phyloP scores from a whole-genome alignment of 345 rosid genomes.

The Gossypium stocksii region DNA sequence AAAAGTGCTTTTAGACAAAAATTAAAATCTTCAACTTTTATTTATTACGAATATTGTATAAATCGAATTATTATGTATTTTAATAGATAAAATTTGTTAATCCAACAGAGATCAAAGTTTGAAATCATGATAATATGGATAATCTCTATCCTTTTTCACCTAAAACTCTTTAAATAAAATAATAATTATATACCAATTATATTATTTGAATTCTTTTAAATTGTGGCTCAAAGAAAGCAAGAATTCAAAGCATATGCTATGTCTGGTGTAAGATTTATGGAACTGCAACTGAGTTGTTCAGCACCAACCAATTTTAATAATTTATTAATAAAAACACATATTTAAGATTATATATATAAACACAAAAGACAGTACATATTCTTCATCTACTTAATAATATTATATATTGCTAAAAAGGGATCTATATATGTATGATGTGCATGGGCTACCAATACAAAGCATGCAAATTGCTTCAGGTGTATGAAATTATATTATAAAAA shows the following conservation, averaged over 20 bases:
- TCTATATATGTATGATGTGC: slow-evolving; percentile 3
- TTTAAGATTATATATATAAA: neutral
- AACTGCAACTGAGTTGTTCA: slow-evolving; percentile 22
- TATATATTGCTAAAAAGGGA: neutral
- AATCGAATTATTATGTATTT: no score
- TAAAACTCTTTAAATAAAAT: no score
- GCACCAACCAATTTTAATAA: slow-evolving; percentile 22
- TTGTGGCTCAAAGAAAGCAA: neutral
- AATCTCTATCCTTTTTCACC: no score
- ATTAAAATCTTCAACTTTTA: no score
- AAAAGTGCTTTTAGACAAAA: no score
- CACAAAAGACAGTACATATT: neutral
- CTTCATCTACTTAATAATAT: neutral
- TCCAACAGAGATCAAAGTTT: no score
- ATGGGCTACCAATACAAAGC: slow-evolving; percentile 8
- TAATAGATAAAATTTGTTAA: no score
- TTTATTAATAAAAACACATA: neutral
- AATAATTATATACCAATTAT: neutral
- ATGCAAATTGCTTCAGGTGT: slow-evolving; percentile 19
- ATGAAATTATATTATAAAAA: neutral
- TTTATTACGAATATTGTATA: no score
- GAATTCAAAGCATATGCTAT: slow-evolving; percentile 2
- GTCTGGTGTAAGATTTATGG: slow-evolving; percentile 1
- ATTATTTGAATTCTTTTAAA: neutral
- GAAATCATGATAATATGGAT: no score